Conservation (phyloP, 345 rosid species). For the Melaleuca quinquenervia region DNA sequence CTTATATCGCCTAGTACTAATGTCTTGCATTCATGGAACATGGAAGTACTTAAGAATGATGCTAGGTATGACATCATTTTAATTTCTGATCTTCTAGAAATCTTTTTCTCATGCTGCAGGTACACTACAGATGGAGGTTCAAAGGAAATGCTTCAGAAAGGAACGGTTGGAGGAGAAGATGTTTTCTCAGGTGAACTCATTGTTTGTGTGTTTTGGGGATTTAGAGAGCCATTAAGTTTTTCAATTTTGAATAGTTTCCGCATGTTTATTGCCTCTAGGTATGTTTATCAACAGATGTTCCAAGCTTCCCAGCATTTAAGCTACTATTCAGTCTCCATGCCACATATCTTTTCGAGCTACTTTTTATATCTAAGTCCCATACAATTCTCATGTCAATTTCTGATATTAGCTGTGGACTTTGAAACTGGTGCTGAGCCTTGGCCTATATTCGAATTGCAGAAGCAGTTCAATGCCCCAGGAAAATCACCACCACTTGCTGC, state of each 20-base stretch:
- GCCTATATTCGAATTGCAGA: slow-evolving; percentile 81
- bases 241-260: not conserved
- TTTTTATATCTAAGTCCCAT: not conserved
- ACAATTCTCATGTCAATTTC: not conserved
- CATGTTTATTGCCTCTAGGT: not conserved
- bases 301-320: not conserved
- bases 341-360: not conserved
- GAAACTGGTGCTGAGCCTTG: slow-evolving; percentile 68
- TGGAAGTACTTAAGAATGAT: not conserved
- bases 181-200: slow-evolving; percentile 61
- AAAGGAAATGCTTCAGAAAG: slow-evolving; percentile 61
- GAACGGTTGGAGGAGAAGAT: slow-evolving; percentile 48
- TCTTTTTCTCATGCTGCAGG: slow-evolving; percentile 18
- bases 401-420: slow-evolving; percentile 78
- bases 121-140: slow-evolving; percentile 95
- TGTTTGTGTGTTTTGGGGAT: not conserved
- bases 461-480: slow-evolving; percentile 83
- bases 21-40: not conserved
- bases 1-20: accelerated
- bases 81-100: not conserved
- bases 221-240: not conserved
- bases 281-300: not conserved
- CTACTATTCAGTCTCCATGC: not conserved
- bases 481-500: slow-evolving; percentile 90
- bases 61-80: not conserved